A percentile compares a stretch with the other conserved stretches of the same genome.
Evolutionary conservation across 2,329 filamentous ascomycete genomes (phyloP).

Genomic region (Botrytis deweyae): DNA sequence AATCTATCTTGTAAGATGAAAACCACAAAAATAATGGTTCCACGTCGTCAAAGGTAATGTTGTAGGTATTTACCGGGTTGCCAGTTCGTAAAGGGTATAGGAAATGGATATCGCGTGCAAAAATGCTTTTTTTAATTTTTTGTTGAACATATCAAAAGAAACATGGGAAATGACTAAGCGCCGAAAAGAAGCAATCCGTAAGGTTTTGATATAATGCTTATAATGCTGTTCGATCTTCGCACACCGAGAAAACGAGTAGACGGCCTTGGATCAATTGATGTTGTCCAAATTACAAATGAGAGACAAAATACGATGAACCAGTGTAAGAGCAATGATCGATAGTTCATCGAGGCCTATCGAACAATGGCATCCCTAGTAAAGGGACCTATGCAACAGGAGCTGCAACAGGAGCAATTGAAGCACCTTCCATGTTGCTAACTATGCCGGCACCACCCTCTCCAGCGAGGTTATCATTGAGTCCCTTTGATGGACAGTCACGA

Average conservation of each 20-base stretch:
- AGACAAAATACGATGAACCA: slow-evolving; percentile 35
- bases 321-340: slow-evolving; percentile 31
- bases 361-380: slow-evolving; percentile 35
- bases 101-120: slow-evolving; percentile 38
- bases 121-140: slow-evolving; percentile 32
- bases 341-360: slow-evolving; percentile 40
- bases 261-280: slow-evolving; percentile 29
- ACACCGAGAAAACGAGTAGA: slow-evolving; percentile 37
- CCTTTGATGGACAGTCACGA: slow-evolving; percentile 70
- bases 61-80: slow-evolving; percentile 39
- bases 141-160: slow-evolving; percentile 32
- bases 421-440: slow-evolving; percentile 39
- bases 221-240: slow-evolving; percentile 28
- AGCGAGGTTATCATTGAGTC: slow-evolving; percentile 43
- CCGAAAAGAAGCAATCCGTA: slow-evolving; percentile 37
- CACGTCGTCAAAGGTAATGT: slow-evolving; percentile 37
- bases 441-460: slow-evolving; percentile 31
- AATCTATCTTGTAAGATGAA: slow-evolving; percentile 20
- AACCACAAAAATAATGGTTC: slow-evolving; percentile 22
- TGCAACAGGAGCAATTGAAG: slow-evolving; percentile 46
- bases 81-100: slow-evolving; percentile 38
- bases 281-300: slow-evolving; percentile 38
- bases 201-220: slow-evolving; percentile 27
- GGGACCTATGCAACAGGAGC: slow-evolving; percentile 15
- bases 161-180: slow-evolving; percentile 38